Conservation (phyloP, 257 asterid genomes). For the Paraleonurus japonicus region DNA sequence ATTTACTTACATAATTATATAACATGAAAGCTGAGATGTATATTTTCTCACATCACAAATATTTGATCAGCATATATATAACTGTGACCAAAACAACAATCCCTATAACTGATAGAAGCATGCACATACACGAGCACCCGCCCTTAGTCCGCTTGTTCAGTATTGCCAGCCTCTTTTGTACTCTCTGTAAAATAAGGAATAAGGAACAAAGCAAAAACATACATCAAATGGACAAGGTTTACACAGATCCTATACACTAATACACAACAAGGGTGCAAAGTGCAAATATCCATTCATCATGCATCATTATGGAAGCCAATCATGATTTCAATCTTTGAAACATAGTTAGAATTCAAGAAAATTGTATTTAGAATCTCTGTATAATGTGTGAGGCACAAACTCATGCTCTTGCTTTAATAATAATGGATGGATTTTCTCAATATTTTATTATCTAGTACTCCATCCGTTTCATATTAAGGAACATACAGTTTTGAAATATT, state of each 20-base stretch:
- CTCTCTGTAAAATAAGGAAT: constrained; percentile 45
- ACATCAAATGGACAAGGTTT: background rate
- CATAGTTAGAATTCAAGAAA: background rate
- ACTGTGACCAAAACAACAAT: constrained; percentile 56
- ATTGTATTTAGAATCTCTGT: background rate
- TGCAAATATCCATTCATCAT: background rate
- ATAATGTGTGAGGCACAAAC: background rate
- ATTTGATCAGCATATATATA: constrained; percentile 69
- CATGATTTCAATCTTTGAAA: background rate
- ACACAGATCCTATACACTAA: background rate
- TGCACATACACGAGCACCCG: constrained; percentile 84
- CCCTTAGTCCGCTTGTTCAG: constrained; percentile 85
- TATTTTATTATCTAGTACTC: background rate
- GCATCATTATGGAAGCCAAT: background rate
- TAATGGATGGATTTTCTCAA: background rate
- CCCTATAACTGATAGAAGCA: constrained; percentile 67
- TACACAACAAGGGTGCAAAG: background rate
- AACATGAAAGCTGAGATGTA: background rate
- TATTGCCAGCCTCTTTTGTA: constrained; percentile 72
- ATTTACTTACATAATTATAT: background rate
- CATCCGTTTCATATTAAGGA: no score
- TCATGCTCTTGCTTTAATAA: background rate
- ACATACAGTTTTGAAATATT: no score
- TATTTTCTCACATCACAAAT: constrained; percentile 43
- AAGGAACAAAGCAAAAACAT: background rate